A percentile compares a stretch with the other conserved stretches of the same genome.
Conservation (phyloP, 2,329 filamentous ascomycete species). For the Talaromyces sp. region DNA sequence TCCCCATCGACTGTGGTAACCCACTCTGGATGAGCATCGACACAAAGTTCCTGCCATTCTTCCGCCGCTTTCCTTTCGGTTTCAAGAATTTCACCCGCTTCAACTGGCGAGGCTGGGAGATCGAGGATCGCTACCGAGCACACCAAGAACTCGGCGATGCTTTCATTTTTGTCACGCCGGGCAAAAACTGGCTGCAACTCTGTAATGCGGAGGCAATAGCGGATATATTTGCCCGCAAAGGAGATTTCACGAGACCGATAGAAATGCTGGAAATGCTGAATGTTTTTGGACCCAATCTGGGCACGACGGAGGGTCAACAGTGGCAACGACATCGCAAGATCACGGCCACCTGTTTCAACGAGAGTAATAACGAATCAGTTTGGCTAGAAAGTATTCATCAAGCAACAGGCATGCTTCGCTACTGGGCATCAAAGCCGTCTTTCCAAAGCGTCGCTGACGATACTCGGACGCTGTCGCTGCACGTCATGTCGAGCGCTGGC, state of each 20-base stretch:
- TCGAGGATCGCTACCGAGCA: neutral
- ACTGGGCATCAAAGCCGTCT: neutral
- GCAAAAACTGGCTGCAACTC: neutral
- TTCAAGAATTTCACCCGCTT: neutral
- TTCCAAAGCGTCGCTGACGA: neutral
- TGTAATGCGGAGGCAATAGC: neutral
- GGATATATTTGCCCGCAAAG: neutral
- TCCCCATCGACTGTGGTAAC: neutral
- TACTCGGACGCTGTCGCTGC: neutral
- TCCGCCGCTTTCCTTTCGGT: neutral
- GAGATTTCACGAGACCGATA: neutral
- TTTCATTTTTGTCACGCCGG: neutral
- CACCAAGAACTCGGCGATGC: neutral
- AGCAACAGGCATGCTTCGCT: neutral
- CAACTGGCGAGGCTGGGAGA: conserved; percentile 1
- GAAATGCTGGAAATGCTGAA: neutral
- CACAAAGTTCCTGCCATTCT: neutral
- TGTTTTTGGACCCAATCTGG: neutral
- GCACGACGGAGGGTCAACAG: neutral
- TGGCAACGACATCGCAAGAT: neutral
- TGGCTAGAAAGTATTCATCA: neutral
- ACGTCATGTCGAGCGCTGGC: neutral
- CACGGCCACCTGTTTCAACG: neutral
- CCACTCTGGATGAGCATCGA: neutral
- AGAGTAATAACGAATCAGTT: neutral